Conservation (phyloP, 2,329 filamentous ascomycete genomes). For the Lachnellula occidentalis region DNA sequence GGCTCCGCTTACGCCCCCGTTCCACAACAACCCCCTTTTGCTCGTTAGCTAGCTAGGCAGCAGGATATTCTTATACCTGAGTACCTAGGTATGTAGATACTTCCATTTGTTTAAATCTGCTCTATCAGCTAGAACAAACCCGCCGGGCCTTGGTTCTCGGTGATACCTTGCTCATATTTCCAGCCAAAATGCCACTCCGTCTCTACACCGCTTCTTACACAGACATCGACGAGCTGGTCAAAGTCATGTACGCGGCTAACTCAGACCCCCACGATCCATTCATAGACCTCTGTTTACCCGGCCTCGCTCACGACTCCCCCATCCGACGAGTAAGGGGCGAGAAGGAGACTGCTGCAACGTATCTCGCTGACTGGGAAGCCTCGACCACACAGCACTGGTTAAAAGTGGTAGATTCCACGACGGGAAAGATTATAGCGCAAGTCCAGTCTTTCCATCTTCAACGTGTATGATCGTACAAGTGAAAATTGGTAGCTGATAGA, state of each 20-base stretch:
- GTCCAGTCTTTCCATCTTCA: background rate
- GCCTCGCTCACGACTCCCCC: background rate
- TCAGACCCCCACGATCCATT: background rate
- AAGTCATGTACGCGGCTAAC: background rate
- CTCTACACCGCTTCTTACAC: background rate
- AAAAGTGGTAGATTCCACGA: background rate
- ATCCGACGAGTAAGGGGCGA: background rate
- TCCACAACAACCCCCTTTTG: too few species aligned
- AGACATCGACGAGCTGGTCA: background rate
- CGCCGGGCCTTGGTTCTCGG: too few species aligned
- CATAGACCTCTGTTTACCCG: background rate
- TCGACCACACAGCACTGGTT: background rate
- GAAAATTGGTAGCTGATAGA: background rate
- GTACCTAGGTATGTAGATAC: too few species aligned
- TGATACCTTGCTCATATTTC: too few species aligned
- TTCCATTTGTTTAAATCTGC: too few species aligned
- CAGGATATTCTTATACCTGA: too few species aligned
- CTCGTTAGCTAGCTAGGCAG: too few species aligned
- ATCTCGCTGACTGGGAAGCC: background rate
- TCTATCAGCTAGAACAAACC: too few species aligned
- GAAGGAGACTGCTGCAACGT: background rate
- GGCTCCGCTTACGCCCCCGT: too few species aligned
- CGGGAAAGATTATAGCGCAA: background rate
- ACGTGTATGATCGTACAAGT: background rate
- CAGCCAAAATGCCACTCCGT: background rate